Evolutionary conservation across 139 green algal species (phyloP), one percentile per base, ranked within the genome.

Genomic region (Chlamydomonas applanata): DNA sequence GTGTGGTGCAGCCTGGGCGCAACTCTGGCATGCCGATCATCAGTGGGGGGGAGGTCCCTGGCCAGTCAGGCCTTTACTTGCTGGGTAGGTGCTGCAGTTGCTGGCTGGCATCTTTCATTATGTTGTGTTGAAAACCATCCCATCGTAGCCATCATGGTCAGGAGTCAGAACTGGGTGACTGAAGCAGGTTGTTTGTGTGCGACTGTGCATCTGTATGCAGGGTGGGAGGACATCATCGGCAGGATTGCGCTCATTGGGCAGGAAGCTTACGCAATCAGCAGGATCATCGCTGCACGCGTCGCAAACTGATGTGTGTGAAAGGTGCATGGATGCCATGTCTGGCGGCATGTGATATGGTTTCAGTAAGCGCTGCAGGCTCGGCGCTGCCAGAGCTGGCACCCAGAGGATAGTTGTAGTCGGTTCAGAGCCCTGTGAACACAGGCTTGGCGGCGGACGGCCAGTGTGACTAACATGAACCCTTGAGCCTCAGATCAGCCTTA

Each of bases 171-270:
- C n/a, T n/a, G n/a, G n/a, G n/a, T n/a, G n/a, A n/a, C n/a, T n/a
- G n/a, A n/a, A n/a, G 13, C 45, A 54, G 45, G 13, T 54, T 54
- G 25, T 17, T 17, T 63, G 19, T 63, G 54, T 63, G 54, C 29
- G 54, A 17, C 25, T 56, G 46, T 14, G 14, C 46, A 56, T 56
- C 14, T 56, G 46, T 17, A 56, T 25, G 54, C 54, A 66, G 59
- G 59, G 4, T 66, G 59, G 59, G 59, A 66, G 20, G 59, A 66
- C n/a, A 66, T 66, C 20, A 40, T 66, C 4, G 24, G n/a, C 11
- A 20, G 59, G 4, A 35, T 66, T 19, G 11, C 11, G 4, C 25
- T 66, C n/a, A 35, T 34, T 27, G 27, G 59, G 20, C 59, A 66
- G 59, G 59, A 66, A 25, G 25, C n/a, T 13, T n/a, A 3, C 11